Evolutionary conservation across 2,329 filamentous ascomycete genomes (phyloP).

Genomic region (Daldinia eschscholtzii): DNA sequence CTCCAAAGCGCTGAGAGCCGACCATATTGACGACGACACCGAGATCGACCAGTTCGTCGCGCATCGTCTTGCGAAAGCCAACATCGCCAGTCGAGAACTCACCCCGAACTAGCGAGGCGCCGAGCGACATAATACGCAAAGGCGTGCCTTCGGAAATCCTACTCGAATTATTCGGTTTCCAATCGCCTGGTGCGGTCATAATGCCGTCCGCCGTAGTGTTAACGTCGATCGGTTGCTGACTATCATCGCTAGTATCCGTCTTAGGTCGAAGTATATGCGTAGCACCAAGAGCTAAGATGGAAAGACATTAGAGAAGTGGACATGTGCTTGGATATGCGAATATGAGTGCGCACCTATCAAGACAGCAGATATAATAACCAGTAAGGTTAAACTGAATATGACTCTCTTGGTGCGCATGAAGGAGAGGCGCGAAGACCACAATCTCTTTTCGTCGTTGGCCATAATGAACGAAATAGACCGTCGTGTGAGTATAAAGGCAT

Average conservation of each 20-base stretch:
- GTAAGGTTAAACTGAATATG: constrained; percentile 37
- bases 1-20: constrained; percentile 50
- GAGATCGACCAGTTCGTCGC: constrained; percentile 44
- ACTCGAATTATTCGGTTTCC: constrained; percentile 46
- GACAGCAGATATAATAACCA: constrained; percentile 42
- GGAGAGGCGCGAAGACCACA: constrained; percentile 37
- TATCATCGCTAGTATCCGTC: constrained; percentile 1
- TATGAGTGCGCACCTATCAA: constrained; percentile 41
- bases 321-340: background rate
- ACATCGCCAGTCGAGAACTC: constrained; percentile 46
- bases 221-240: constrained; percentile 8
- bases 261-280: constrained; percentile 39
- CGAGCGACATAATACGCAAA: constrained; percentile 51
- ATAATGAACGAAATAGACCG: constrained; percentile 13
- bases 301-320: constrained; percentile 16
- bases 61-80: constrained; percentile 49
- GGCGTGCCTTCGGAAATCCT: constrained; percentile 48
- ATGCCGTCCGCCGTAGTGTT: constrained; percentile 30
- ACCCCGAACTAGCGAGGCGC: constrained; percentile 50
- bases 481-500: background rate
- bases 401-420: constrained; percentile 45
- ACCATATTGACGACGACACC: constrained; percentile 51
- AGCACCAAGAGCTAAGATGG: constrained; percentile 43
- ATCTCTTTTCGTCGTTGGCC: constrained; percentile 35
- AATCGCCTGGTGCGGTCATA: constrained; percentile 33